phyloP scores from a whole-genome alignment of 2,329 filamentous ascomycete species.

The Ophiosphaerella korrae region DNA sequence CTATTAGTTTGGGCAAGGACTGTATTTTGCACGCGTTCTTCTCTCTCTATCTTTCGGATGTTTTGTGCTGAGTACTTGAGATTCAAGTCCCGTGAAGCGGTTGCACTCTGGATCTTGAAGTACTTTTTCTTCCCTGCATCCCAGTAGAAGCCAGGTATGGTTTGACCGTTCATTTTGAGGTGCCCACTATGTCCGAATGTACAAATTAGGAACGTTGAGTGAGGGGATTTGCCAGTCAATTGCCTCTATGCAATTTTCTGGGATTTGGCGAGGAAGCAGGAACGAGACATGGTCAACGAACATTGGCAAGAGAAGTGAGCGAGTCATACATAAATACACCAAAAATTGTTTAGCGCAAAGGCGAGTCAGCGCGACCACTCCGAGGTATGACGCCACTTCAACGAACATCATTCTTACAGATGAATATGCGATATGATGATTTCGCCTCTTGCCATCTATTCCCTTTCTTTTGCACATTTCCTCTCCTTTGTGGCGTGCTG shows the following conservation, averaged over 20 bases:
- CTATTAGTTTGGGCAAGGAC: slow-evolving; percentile 12
- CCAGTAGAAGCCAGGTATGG: slow-evolving; percentile 57
- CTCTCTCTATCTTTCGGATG: slow-evolving; percentile 43
- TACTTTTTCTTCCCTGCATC: slow-evolving; percentile 57
- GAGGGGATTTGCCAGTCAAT: no score
- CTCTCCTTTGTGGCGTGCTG: no score
- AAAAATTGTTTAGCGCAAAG: slow-evolving; percentile 5
- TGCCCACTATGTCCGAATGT: no score
- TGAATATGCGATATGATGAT: slow-evolving; percentile 15
- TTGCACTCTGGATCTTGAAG: slow-evolving; percentile 53
- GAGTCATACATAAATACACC: slow-evolving; percentile 20
- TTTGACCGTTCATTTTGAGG: slow-evolving; percentile 44
- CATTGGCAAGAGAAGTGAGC: not conserved
- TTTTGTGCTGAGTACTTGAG: slow-evolving; percentile 51
- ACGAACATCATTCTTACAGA: slow-evolving; percentile 26
- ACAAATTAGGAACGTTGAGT: no score
- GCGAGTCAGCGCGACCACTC: slow-evolving; percentile 5
- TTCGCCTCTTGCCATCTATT: slow-evolving; percentile 16
- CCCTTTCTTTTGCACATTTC: not conserved
- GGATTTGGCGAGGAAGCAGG: not conserved
- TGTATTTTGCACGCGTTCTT: slow-evolving; percentile 22
- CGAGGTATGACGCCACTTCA: slow-evolving; percentile 31
- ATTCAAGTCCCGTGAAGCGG: slow-evolving; percentile 34
- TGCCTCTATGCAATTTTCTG: no score
- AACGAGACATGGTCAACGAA: not conserved